phyloP scores from a whole-genome alignment of 2,329 filamentous ascomycete genomes.

The Diaporthe caulivora region DNA sequence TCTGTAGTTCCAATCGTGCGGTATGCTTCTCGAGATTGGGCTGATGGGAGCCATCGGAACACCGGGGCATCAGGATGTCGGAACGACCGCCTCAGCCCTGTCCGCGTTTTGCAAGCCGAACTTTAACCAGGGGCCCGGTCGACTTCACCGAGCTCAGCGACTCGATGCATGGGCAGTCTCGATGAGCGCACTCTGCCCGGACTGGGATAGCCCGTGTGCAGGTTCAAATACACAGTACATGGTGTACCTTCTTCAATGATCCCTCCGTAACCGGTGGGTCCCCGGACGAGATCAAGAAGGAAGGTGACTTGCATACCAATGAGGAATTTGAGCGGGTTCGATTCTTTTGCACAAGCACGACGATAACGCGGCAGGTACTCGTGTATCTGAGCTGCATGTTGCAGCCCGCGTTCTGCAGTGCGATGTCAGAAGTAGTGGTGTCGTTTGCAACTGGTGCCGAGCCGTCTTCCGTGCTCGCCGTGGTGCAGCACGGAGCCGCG shows the following conservation, averaged over 20 bases:
- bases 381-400: constrained; percentile 34
- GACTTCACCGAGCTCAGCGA: constrained; percentile 18
- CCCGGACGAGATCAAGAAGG: background rate
- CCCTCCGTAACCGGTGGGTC: background rate
- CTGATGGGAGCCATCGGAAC: constrained; percentile 13
- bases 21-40: constrained; percentile 21
- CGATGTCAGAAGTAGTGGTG: constrained; percentile 36
- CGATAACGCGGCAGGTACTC: constrained; percentile 28
- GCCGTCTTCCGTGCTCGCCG: constrained; percentile 26
- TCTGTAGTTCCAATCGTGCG: constrained; percentile 21
- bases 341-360: constrained; percentile 32
- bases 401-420: constrained; percentile 31
- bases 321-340: background rate
- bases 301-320: background rate
- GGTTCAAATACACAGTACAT: background rate
- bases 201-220: background rate
- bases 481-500: constrained; percentile 10
- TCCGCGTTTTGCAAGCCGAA: constrained; percentile 35
- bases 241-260: background rate
- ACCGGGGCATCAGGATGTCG: constrained; percentile 18
- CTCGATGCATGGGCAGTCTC: background rate
- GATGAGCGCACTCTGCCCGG: background rate
- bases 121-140: constrained; percentile 28
- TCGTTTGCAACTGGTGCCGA: constrained; percentile 25
- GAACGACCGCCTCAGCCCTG: constrained; percentile 37